Evolutionary conservation across 2,329 filamentous ascomycete genomes (phyloP).

Genomic region (Penicillium hordei): DNA sequence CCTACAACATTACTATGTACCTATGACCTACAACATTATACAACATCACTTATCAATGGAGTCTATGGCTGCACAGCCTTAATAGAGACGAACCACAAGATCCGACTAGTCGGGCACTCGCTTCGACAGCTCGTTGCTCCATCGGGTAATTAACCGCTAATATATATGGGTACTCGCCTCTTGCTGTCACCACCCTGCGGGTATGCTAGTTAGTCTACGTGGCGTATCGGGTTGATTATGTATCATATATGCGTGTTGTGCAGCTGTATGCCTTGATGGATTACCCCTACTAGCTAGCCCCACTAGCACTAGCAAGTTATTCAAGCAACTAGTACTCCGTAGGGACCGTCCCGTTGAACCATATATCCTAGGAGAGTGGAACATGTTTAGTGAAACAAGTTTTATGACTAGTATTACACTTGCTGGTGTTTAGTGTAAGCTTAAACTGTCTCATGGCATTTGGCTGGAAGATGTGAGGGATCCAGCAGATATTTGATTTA

Average conservation of each 20-base stretch:
- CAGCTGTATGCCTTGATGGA: not conserved
- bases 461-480: not conserved
- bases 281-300: not conserved
- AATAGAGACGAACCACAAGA: not conserved
- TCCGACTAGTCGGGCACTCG: not conserved
- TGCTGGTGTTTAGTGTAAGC: too few species aligned
- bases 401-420: not conserved
- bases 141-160: not conserved
- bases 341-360: not conserved
- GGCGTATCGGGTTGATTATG: not conserved
- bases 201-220: not conserved
- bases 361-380: not conserved
- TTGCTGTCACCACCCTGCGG: not conserved
- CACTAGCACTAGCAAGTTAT: not conserved
- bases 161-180: not conserved
- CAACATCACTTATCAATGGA: not conserved
- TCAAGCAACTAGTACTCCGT: not conserved
- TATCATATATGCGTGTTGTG: not conserved
- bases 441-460: not conserved
- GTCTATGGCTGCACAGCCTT: not conserved
- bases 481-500: not conserved
- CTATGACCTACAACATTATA: not conserved
- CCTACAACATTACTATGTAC: not conserved
- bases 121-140: not conserved
- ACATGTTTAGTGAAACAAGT: not conserved